phyloP scores from a whole-genome alignment of 2,329 filamentous ascomycete genomes.

The Emericellopsis cladophorae region DNA sequence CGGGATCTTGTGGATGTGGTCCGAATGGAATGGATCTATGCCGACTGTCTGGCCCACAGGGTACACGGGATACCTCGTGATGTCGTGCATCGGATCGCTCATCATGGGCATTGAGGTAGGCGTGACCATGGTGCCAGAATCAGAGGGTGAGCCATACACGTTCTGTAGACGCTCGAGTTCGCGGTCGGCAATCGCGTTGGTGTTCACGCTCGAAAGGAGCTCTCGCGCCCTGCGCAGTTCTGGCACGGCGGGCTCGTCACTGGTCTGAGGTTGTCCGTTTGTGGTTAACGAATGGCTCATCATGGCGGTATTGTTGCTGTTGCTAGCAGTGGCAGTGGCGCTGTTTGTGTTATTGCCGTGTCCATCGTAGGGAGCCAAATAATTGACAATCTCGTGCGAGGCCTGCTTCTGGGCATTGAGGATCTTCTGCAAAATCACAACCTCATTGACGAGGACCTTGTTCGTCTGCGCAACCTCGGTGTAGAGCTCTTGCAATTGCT shows the following conservation, averaged over 20 bases:
- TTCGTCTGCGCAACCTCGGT: slow-evolving; percentile 60
- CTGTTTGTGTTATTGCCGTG: not conserved
- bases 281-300: slow-evolving; percentile 18
- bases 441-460: slow-evolving; percentile 48
- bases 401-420: slow-evolving; percentile 45
- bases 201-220: slow-evolving; percentile 36
- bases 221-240: slow-evolving; percentile 45
- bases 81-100: slow-evolving; percentile 42
- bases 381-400: slow-evolving; percentile 43
- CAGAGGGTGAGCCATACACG: slow-evolving; percentile 39
- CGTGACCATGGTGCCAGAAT: slow-evolving; percentile 32
- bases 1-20: slow-evolving; percentile 89
- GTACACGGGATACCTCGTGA: slow-evolving; percentile 60
- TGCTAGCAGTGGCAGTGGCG: slow-evolving; percentile 17
- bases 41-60: slow-evolving; percentile 83
- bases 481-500: slow-evolving; percentile 74
- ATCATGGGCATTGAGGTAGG: slow-evolving; percentile 31
- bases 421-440: slow-evolving; percentile 47
- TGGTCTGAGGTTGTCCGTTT: slow-evolving; percentile 20
- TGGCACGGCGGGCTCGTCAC: slow-evolving; percentile 31
- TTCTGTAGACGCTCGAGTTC: slow-evolving; percentile 43
- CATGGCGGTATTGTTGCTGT: slow-evolving; percentile 13
- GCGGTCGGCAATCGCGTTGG: slow-evolving; percentile 38
- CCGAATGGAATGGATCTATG: slow-evolving; percentile 88
- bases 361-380: slow-evolving; percentile 34